Conservation (phyloP, 495 filamentous ascomycete species). For the Penicillium alfredii region DNA sequence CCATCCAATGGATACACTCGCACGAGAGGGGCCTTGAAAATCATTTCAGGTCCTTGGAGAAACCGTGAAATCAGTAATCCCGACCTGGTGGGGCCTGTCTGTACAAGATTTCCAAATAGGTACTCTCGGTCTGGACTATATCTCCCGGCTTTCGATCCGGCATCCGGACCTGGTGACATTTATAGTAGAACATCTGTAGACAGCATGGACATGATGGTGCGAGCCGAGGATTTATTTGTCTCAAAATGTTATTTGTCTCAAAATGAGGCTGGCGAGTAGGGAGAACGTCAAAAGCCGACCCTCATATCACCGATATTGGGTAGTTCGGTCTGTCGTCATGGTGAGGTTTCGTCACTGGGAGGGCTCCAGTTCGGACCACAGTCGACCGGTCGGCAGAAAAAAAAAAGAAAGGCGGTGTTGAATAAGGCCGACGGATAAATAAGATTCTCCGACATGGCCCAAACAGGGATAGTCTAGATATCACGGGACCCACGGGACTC, state of each 20-base stretch:
- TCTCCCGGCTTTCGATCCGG: constrained; percentile 14
- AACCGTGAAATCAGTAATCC: too few species aligned
- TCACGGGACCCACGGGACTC: too few species aligned
- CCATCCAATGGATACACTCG: too few species aligned
- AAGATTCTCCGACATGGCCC: constrained; percentile 12
- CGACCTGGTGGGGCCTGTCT: constrained; percentile 11
- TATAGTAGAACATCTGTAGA: neutral
- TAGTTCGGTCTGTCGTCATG: constrained; percentile 20
- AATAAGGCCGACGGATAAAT: constrained; percentile 14
- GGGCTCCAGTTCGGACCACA: constrained; percentile 30
- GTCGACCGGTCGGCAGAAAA: constrained; percentile 29
- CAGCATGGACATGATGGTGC: too few species aligned
- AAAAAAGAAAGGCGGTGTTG: too few species aligned
- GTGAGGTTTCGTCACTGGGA: constrained; percentile 20
- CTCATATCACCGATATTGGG: neutral
- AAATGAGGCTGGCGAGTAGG: too few species aligned
- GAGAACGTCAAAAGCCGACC: too few species aligned
- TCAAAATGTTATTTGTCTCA: too few species aligned
- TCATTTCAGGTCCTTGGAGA: too few species aligned
- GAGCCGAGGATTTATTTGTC: too few species aligned
- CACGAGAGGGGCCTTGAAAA: too few species aligned
- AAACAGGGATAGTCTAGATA: constrained; percentile 15
- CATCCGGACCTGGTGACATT: neutral
- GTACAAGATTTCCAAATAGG: constrained; percentile 35
- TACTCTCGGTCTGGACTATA: constrained; percentile 27